These are phyloP conservation scores for Vitis vinifera DNA, from an alignment of 164 flowering plant species.

Conservation along the genomic window DNA sequence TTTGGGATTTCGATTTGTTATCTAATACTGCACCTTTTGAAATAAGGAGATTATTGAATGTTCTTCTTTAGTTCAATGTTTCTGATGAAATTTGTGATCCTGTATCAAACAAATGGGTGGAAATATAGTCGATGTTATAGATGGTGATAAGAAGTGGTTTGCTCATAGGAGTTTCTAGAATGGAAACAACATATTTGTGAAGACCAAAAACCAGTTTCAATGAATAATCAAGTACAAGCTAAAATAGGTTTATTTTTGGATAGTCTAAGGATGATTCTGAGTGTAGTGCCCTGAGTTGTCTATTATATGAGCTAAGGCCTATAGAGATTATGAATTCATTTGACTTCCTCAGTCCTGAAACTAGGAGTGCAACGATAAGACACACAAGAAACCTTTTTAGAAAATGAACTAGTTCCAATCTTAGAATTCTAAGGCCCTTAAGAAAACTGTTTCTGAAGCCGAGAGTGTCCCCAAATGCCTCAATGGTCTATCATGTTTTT, in stretches of 20 bases:
- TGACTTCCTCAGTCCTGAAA: conserved; percentile 66
- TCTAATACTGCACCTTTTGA: too few species aligned
- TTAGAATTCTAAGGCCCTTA: conserved; percentile 85
- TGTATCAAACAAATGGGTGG: too few species aligned
- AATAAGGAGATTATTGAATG: too few species aligned
- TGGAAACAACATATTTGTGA: too few species aligned
- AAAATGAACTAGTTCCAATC: conserved; percentile 74
- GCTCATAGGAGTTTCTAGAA: too few species aligned
- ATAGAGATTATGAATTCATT: conserved; percentile 93
- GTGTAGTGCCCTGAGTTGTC: conserved; percentile 62
- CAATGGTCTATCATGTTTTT: conserved; percentile 20
- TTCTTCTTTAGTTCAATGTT: too few species aligned
- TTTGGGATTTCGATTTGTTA: too few species aligned
- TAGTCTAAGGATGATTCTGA: conserved; percentile 84
- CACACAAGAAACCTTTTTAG: conserved; percentile 77
- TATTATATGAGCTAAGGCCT: conserved; percentile 85
- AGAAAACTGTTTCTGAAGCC: conserved; percentile 66
- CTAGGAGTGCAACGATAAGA: conserved; percentile 63
- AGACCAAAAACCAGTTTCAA: too few species aligned
- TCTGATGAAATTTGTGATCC: too few species aligned
- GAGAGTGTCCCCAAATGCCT: conserved; percentile 38
- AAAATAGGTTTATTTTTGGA: neutral
- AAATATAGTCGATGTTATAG: too few species aligned
- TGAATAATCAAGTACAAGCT: too few species aligned
- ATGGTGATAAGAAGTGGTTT: too few species aligned